phyloP scores from a whole-genome alignment of 306 rosid species.

The Mimosa bimucronata region DNA sequence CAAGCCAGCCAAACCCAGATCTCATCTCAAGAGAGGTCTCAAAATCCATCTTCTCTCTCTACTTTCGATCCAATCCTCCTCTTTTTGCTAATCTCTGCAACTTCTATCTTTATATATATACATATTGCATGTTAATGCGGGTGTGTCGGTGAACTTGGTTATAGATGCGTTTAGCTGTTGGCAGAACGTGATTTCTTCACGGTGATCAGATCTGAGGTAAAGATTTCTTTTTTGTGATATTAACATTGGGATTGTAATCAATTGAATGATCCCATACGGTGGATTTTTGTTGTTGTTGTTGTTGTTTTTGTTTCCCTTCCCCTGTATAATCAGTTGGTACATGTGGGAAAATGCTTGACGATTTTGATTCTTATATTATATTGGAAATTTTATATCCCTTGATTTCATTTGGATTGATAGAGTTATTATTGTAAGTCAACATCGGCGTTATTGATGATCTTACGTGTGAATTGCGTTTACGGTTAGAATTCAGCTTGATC shows the following conservation, averaged over 20 bases:
- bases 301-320: neutral
- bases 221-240: slow-evolving; percentile 3
- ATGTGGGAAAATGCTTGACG: neutral
- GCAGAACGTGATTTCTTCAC: slow-evolving; percentile 21
- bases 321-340: neutral
- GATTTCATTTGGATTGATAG: neutral
- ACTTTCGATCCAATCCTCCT: neutral
- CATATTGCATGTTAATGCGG: neutral
- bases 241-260: slow-evolving; percentile 5
- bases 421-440: slow-evolving; percentile 10
- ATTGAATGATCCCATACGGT: neutral
- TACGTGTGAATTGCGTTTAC: slow-evolving; percentile 14
- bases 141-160: slow-evolving; percentile 35
- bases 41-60: slow-evolving; percentile 25
- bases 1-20: slow-evolving; percentile 38
- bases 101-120: slow-evolving; percentile 10
- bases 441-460: slow-evolving; percentile 1
- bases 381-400: neutral
- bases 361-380: slow-evolving; percentile 24
- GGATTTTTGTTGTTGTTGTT: neutral
- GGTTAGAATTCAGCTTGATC: slow-evolving; percentile 35
- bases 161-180: slow-evolving; percentile 4
- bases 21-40: slow-evolving; percentile 39
- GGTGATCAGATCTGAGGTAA: slow-evolving; percentile 48
- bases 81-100: neutral